Base-by-base conservation (phyloP, 2,329 filamentous ascomycete species). In the Stylonectria norvegica region DNA sequence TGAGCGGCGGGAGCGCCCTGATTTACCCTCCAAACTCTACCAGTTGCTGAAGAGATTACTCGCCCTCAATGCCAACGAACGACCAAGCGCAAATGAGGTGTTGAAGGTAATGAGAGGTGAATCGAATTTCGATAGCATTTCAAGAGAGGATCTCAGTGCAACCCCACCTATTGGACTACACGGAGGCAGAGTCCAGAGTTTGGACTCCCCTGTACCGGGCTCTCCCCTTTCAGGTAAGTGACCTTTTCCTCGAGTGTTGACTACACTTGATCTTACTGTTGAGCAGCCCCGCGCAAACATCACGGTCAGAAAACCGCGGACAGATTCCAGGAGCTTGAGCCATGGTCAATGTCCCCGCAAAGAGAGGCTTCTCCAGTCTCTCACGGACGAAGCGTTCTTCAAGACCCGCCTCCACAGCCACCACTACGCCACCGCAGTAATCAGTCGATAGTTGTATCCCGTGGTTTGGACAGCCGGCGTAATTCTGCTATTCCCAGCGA, bases 31-130 rank as follows among this genome's bases (percentile, higher is more conserved):
- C 5, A 85, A 87, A 61, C 76, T 98, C 0, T 98, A 97, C 64
- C 79, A 80, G 32, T 82, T 95, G 38, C 73, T 98, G 4, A 89
- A 89, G 60, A 80, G 80, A 40, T 72, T 98, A 5, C 75, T 98
- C 5, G 83, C 89, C 1, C 71, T 94, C 10, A 76, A 90, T 43
- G 88, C 91, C 0, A 68, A 71, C 2, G 79, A 89, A 40, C 76
- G 93, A 5, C 93, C 93, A 0, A 88, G 81, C 31, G 90, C 93
- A 1, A 86, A 82, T 32, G 90, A 97, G 42, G 91, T 98, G 2
- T 65, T 97, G 27, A 73, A 75, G 8, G 86, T 81, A 2, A 87
- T 95, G 64, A 83, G 85, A 52, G 82, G 78, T 25, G 83, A 86
- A 68, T 78, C 64, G 50, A 67, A 61, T 30, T 58, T 73, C 34